These are phyloP conservation scores for Cercospora citrullina DNA, from an alignment of 2,329 filamentous ascomycete species.

Conservation along the genomic window DNA sequence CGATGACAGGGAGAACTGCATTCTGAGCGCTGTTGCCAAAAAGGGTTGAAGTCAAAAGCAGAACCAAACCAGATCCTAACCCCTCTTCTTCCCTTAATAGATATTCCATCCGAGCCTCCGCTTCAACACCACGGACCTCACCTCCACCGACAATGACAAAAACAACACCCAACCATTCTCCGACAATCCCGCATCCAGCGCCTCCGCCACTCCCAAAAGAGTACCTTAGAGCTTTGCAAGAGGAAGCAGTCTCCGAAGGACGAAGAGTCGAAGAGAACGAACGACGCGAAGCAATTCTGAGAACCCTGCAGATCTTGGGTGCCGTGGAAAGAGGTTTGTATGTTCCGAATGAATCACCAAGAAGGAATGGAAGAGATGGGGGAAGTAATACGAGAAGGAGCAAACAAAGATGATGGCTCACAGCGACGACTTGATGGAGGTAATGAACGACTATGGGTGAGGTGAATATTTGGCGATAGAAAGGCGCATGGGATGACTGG, in stretches of 20 bases:
- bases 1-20: not conserved
- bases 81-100: not conserved
- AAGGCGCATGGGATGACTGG: not conserved
- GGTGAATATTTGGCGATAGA: not conserved
- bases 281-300: conserved; percentile 27
- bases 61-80: not conserved
- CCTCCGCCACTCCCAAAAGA: conserved; percentile 10
- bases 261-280: conserved; percentile 9
- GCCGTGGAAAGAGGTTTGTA: conserved; percentile 19
- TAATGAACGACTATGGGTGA: not conserved
- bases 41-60: not conserved
- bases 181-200: not conserved
- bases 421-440: not conserved
- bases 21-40: not conserved
- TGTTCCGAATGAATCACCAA: conserved; percentile 1
- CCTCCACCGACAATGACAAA: conserved; percentile 1
- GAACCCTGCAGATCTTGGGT: conserved; percentile 27
- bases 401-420: not conserved
- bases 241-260: not conserved
- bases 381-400: not conserved
- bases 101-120: conserved; percentile 8
- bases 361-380: not conserved
- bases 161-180: not conserved
- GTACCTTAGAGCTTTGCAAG: conserved; percentile 5
- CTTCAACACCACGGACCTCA: conserved; percentile 9